Conservation (phyloP, 805 yeast species). For the Ogataea degrootiae region DNA sequence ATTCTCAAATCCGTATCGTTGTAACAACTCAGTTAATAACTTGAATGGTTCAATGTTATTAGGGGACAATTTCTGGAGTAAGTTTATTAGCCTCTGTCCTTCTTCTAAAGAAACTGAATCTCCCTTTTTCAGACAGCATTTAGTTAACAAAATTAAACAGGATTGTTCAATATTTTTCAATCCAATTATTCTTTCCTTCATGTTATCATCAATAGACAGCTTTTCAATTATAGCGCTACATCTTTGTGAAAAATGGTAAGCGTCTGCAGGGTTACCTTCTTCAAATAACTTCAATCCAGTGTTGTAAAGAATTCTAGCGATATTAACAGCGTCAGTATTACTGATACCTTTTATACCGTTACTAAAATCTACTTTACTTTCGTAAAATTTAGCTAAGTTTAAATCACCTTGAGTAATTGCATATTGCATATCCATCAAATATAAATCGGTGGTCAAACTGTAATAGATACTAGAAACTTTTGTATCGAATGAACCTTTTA, state of each 20-base stretch:
- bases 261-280: slow-evolving; percentile 2
- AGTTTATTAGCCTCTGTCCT: slow-evolving; percentile 19
- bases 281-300: slow-evolving; percentile 13
- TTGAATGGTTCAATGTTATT: slow-evolving; percentile 29
- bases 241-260: slow-evolving; percentile 12
- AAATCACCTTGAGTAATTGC: slow-evolving; percentile 28
- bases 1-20: slow-evolving; percentile 5
- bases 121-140: slow-evolving; percentile 25
- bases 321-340: slow-evolving; percentile 21
- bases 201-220: background rate
- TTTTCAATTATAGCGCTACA: slow-evolving; percentile 16
- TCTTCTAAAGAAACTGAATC: slow-evolving; percentile 6
- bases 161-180: slow-evolving; percentile 19
- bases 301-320: slow-evolving; percentile 32
- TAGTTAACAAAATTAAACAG: slow-evolving; percentile 22
- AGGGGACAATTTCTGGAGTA: slow-evolving; percentile 25
- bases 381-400: slow-evolving; percentile 32
- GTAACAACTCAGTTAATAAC: slow-evolving; percentile 23
- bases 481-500: slow-evolving; percentile 1
- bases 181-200: slow-evolving; percentile 4
- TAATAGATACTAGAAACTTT: background rate
- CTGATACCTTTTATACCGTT: slow-evolving; percentile 11
- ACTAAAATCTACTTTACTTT: slow-evolving; percentile 24
- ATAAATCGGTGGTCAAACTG: slow-evolving; percentile 22
- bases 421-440: slow-evolving; percentile 29